phyloP scores from a whole-genome alignment of 169 alveolate species.

The Babesia caballi region DNA sequence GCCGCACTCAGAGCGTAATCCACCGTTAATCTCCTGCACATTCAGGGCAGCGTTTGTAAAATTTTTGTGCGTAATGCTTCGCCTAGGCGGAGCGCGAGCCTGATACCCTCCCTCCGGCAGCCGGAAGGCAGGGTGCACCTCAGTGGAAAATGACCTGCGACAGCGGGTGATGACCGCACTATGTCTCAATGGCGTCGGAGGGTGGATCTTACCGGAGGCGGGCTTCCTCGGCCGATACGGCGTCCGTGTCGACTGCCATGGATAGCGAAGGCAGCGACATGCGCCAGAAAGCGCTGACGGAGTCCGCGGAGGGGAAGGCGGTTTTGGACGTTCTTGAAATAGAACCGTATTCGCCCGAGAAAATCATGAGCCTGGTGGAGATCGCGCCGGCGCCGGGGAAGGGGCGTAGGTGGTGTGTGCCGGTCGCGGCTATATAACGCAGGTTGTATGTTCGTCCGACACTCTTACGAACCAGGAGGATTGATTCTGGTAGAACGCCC shows the following conservation, averaged over 20 bases:
- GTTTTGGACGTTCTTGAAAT: not conserved
- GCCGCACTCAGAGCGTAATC: no score
- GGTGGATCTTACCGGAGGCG: not conserved
- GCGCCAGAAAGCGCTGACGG: not conserved
- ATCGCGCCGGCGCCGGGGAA: constrained; percentile 75
- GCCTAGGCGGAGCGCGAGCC: no score
- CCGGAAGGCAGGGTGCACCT: not conserved
- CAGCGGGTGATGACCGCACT: not conserved
- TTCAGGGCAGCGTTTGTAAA: no score
- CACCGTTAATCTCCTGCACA: no score
- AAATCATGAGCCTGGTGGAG: constrained; percentile 72
- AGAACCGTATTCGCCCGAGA: constrained; percentile 45
- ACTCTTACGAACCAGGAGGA: constrained; percentile 77
- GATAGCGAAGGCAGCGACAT: not conserved
- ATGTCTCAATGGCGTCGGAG: not conserved
- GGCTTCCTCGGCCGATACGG: not conserved
- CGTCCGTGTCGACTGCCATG: not conserved
- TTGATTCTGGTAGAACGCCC: constrained; percentile 79
- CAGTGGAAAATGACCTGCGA: not conserved
- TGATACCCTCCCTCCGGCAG: not conserved
- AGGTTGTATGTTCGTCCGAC: constrained; percentile 76
- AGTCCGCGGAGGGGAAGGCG: not conserved
- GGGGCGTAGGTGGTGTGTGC: constrained; percentile 60
- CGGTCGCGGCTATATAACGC: not conserved
- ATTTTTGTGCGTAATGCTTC: not conserved